These are phyloP conservation scores for Neurospora sp. DNA, from an alignment of 2,329 filamentous ascomycete species.

Conservation along the genomic window DNA sequence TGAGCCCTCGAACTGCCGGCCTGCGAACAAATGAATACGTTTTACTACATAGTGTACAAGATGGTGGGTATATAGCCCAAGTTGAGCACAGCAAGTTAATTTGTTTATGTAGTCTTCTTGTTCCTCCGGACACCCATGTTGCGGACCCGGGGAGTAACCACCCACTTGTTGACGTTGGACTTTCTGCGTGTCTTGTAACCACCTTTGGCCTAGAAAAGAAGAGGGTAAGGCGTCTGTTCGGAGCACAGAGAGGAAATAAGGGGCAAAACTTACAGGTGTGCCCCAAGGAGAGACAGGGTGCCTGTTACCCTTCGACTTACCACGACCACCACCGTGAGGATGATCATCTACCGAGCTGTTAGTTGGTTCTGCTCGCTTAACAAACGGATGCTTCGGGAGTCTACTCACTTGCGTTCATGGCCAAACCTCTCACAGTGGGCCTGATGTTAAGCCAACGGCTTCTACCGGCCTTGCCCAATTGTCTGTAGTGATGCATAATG, in stretches of 20 bases:
- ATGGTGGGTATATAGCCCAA: constrained; percentile 4
- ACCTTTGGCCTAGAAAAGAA: constrained; percentile 52
- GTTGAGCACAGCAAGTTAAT: constrained; percentile 8
- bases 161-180: constrained; percentile 83
- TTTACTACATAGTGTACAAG: constrained; percentile 23
- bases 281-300: constrained; percentile 96
- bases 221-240: constrained; percentile 20
- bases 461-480: constrained; percentile 90
- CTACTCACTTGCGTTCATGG: constrained; percentile 84
- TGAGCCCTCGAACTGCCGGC: not conserved
- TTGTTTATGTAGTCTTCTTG: constrained; percentile 37
- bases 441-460: constrained; percentile 89
- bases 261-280: constrained; percentile 60
- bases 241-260: not conserved
- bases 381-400: not conserved
- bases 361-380: not conserved
- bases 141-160: constrained; percentile 71
- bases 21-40: constrained; percentile 1
- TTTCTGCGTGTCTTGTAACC: constrained; percentile 87
- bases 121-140: constrained; percentile 84
- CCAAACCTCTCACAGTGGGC: constrained; percentile 90
- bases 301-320: constrained; percentile 98
- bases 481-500: constrained; percentile 76
- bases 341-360: constrained; percentile 57
- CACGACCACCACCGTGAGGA: constrained; percentile 96